A percentile compares a stretch with the other conserved stretches of the same genome.
Evolutionary conservation across 2,329 filamentous ascomycete species (phyloP).

Genomic region (Sporothrix schenckii): DNA sequence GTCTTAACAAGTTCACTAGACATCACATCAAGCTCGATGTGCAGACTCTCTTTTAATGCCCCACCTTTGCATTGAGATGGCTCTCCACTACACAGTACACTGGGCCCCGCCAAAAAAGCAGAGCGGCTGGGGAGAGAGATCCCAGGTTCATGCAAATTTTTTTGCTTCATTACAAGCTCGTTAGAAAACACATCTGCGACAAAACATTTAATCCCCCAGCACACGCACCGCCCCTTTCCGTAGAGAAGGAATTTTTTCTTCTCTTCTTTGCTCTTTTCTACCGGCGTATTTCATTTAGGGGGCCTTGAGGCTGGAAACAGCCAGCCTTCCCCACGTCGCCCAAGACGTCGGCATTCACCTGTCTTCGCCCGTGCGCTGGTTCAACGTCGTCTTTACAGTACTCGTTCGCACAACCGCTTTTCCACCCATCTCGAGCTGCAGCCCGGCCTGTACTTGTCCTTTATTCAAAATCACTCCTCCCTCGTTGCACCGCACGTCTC

Average conservation of each 20-base stretch:
- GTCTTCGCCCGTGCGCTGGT: constrained; percentile 38
- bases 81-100: constrained; percentile 11
- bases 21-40: too few species aligned
- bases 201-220: constrained; percentile 20
- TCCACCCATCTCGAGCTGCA: constrained; percentile 16
- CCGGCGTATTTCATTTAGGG: constrained; percentile 35
- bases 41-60: background rate
- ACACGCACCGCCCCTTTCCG: background rate
- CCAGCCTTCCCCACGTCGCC: constrained; percentile 25
- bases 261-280: constrained; percentile 30
- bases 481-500: background rate
- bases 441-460: constrained; percentile 23
- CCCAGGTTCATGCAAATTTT: constrained; percentile 16
- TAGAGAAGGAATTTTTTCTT: constrained; percentile 13
- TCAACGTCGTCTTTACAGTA: constrained; percentile 49
- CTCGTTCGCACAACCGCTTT: constrained; percentile 57
- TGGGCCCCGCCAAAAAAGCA: constrained; percentile 26
- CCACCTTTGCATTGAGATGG: constrained; percentile 18
- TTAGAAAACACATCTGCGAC: constrained; percentile 8
- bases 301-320: constrained; percentile 33
- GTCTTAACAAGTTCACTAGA: background rate
- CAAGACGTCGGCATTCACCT: constrained; percentile 50
- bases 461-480: background rate
- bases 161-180: constrained; percentile 24
- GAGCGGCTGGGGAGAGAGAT: constrained; percentile 10